Base-by-base conservation (phyloP, 2,329 filamentous ascomycete genomes). In the Penicillium sumatraense region DNA sequence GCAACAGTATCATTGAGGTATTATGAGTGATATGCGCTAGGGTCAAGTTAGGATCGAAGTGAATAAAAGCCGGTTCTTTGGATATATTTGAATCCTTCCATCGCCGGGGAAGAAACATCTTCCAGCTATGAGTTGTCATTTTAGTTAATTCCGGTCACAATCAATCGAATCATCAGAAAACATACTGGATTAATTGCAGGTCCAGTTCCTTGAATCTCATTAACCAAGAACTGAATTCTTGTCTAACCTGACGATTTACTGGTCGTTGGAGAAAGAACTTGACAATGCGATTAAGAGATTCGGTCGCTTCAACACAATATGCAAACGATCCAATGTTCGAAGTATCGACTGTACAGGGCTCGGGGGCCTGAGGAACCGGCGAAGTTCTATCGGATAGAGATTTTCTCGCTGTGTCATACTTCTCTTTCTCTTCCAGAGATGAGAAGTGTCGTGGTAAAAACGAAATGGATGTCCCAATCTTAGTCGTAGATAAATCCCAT, bases 181-280 rank as follows among this genome's bases (percentile, higher is more conserved):
- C 35, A 20, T 11, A 51, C 59, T 78, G 76, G 0, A 81, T 75
- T 16, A 81, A 66, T 0, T 77, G 73, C 0, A 81, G 58, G 57
- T 81, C 79, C 3, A 81, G 60, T 53, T 81, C 78, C 33, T 81
- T 81, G 65, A 81, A 81, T 3, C 78, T 64, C 4, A 72, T 78
- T 3, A 81, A 63, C 79, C 75, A 81, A 33, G 71, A 70, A 4
- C 73, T 67, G n/a, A 79, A 70, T 33, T 79, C 72, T 4, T 76
- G 71, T 0, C 71, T 67, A 49, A 78, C 70, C 4, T 63, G 57
- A 7, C 76, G 68, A 51, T 80, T 70, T 20, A 81, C 70, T 6
- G 66, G 66, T 46, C 80, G 77, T 44, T 78, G 77, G 0, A 81
- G 66, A 44, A 81, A 81, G 55, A 76, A 80, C 0, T 71, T 77